These are phyloP conservation scores for Phytophthora multivora DNA, from an alignment of 352 stramenopile genomes.

Conservation along the genomic window DNA sequence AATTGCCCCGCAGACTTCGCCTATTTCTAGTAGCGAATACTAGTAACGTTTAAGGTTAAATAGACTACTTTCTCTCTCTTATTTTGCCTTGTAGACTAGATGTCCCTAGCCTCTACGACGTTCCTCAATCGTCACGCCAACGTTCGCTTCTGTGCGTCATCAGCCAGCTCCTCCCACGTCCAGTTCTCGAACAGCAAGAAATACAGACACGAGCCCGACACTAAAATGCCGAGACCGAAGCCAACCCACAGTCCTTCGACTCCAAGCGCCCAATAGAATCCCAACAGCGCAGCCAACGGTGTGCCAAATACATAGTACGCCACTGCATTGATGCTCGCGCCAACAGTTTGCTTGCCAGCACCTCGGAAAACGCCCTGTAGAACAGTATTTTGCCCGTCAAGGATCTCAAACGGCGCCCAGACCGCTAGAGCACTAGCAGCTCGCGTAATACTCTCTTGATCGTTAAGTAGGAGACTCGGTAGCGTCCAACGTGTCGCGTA, in stretches of 20 bases:
- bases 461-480: conserved; percentile 20
- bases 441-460: conserved; percentile 37
- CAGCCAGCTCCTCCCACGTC: not conserved
- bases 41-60: too few relatives aligned
- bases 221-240: conserved; percentile 43
- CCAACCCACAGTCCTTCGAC: conserved; percentile 62
- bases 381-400: conserved; percentile 54
- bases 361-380: conserved; percentile 68
- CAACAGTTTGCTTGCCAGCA: conserved; percentile 56
- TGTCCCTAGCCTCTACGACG: too few relatives aligned
- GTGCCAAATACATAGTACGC: conserved; percentile 77
- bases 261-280: conserved; percentile 42
- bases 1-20: too few relatives aligned
- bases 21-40: too few relatives aligned
- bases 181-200: conserved; percentile 26
- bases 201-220: conserved; percentile 26
- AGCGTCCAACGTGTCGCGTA: conserved; percentile 33
- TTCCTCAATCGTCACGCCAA: too few relatives aligned
- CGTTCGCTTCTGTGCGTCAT: not conserved
- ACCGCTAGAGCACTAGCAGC: conserved; percentile 43
- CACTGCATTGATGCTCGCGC: conserved; percentile 55
- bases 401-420: conserved; percentile 42
- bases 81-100: too few relatives aligned
- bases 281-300: conserved; percentile 53
- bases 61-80: too few relatives aligned